Conservation (phyloP, 768 basidiomycete species). For the Russula lepida region DNA sequence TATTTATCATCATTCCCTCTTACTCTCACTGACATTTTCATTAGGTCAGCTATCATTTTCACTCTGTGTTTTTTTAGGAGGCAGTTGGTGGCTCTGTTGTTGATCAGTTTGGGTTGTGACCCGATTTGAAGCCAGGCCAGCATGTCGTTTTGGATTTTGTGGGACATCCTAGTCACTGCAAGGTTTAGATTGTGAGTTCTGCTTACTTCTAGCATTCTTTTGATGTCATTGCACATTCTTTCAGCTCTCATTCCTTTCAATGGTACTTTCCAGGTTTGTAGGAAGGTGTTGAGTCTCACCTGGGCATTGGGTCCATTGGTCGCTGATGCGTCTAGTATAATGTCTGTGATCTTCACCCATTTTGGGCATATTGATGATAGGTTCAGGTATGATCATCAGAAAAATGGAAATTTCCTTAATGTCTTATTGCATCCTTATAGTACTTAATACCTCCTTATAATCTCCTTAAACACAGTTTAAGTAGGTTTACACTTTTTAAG, state of each 20-base stretch:
- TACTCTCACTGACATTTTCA: not conserved
- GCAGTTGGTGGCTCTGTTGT: not conserved
- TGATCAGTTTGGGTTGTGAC: not conserved
- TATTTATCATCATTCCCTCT: too few relatives aligned
- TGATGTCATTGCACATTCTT: not conserved
- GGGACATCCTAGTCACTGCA: not conserved
- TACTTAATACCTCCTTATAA: too few relatives aligned
- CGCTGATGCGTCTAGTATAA: not conserved
- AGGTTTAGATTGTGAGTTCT: not conserved
- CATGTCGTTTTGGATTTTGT: not conserved
- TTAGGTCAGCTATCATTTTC: not conserved
- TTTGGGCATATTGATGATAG: not conserved
- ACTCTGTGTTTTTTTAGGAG: not conserved
- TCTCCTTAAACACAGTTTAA: too few relatives aligned
- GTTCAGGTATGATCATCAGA: conserved; percentile 18
- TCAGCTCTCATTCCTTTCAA: not conserved
- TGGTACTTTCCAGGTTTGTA: conserved; percentile 10
- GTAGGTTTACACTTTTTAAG: too few relatives aligned
- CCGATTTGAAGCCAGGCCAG: conserved; percentile 16
- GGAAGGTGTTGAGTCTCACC: not conserved
- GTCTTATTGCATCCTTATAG: too few relatives aligned
- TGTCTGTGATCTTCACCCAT: conserved; percentile 19
- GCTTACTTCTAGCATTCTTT: conserved; percentile 1
- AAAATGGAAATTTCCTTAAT: too few relatives aligned
- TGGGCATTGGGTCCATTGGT: not conserved